Percentiles rank a stretch among this genome's conserved stretches.
These are phyloP conservation scores for Fusarium tuaranense DNA, from an alignment of 2,329 filamentous ascomycete species.

Conservation along the genomic window DNA sequence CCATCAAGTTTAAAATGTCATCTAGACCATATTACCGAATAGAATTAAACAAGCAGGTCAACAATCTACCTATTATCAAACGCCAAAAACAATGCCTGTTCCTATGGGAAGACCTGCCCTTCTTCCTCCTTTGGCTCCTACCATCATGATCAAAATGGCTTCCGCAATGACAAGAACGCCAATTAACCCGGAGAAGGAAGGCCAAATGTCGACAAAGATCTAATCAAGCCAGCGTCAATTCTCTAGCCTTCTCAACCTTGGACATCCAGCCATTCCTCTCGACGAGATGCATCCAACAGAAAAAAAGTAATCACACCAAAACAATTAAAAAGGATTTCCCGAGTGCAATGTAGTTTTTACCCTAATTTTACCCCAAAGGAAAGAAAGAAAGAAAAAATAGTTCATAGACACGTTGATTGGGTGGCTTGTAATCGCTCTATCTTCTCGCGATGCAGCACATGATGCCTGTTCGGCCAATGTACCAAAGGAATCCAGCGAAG, in stretches of 20 bases:
- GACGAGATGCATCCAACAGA: not conserved
- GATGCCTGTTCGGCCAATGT: conserved; percentile 40
- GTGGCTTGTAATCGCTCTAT: conserved; percentile 5
- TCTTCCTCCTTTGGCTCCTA: not conserved
- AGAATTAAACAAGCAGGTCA: not conserved
- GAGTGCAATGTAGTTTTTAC: not conserved
- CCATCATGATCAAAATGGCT: not conserved
- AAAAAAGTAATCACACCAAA: not conserved
- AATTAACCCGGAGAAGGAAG: not conserved
- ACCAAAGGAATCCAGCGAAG: conserved; percentile 42
- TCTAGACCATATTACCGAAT: not conserved
- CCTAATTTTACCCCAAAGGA: not conserved
- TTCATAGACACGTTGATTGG: not conserved
- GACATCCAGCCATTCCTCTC: not conserved
- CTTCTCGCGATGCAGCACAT: conserved; percentile 42
- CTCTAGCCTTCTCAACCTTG: not conserved
- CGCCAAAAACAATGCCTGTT: not conserved
- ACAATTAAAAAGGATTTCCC: not conserved
- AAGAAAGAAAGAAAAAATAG: not conserved
- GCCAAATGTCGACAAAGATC: not conserved
- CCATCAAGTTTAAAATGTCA: not conserved
- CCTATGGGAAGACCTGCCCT: not conserved
- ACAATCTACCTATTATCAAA: not conserved
- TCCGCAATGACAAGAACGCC: not conserved
- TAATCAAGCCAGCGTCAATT: not conserved